Conservation (phyloP, 192 early-diverging fungal species). For the Podila epigama region DNA sequence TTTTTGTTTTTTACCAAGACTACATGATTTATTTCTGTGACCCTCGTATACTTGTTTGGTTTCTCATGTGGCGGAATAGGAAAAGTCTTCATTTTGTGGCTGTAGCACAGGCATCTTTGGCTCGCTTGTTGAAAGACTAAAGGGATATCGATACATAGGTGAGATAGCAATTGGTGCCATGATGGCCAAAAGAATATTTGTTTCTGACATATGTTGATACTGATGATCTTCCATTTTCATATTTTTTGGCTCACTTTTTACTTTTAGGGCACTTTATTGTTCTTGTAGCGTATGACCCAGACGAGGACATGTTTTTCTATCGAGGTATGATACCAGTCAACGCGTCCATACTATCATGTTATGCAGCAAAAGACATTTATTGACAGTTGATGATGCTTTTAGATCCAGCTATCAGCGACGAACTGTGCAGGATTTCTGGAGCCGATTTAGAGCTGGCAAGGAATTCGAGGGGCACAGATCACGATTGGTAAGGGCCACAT, state of each 20-base stretch:
- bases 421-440: conserved; percentile 75
- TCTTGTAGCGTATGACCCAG: conserved; percentile 85
- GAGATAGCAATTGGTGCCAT: not conserved
- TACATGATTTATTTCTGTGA: not conserved
- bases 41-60: too few relatives aligned
- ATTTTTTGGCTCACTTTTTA: not conserved
- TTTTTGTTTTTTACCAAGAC: too few relatives aligned
- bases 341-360: not conserved
- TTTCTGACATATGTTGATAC: conserved; percentile 3
- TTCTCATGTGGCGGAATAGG: conserved; percentile 15
- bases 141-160: conserved; percentile 55
- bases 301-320: conserved; percentile 81
- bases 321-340: conserved; percentile 50
- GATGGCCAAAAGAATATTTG: not conserved
- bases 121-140: conserved; percentile 33
- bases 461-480: conserved; percentile 77
- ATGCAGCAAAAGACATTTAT: not conserved
- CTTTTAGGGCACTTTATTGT: conserved; percentile 84
- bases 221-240: conserved; percentile 19
- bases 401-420: conserved; percentile 79
- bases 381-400: not conserved
- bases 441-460: conserved; percentile 72
- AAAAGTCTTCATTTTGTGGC: conserved; percentile 24
- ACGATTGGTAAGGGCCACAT: conserved; percentile 69
- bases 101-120: conserved; percentile 19